Evolutionary conservation across 2,329 filamentous ascomycete genomes (phyloP), one percentile per base, ranked within the genome.

Genomic region (Penicillium sp.): DNA sequence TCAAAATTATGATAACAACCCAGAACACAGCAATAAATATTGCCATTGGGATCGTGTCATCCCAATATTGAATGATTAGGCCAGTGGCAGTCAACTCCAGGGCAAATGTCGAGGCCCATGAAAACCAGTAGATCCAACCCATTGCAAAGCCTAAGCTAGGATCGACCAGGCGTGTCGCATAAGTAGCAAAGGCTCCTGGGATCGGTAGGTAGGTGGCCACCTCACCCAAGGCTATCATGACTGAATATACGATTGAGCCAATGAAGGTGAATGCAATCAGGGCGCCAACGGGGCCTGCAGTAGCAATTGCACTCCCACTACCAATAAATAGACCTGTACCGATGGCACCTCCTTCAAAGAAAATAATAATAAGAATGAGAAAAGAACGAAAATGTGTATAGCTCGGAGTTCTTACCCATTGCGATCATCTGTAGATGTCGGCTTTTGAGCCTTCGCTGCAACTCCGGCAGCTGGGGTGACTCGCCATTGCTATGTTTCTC

Each of bases 121-220:
- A 93, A 59, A 90, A 86, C 89, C 89, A 93, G 25, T 57, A 57
- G 10, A 57, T 53, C 54, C 54, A 57, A 17, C 54, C 54, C 54
- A 57, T 57, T 6, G 54, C 33, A 47, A 57, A 57, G 4, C 54
- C 54, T 19, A 57, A 25, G 12, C 54, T 57, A 13, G 54, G 54
- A 45, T 57, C 54, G 2, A 57, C 54, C 1, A 57, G 41, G 8
- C 54, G 54, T 1, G 49, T 57, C 12, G 54, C 54, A 52, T 57
- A 57, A 27, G 54, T 41, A 4, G 48, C 48, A 40, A 57, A 57
- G 0, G 54, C 54, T 53, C 54, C 54, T 27, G 54, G 21, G 17
- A 57, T 41, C 1, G 54, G 54, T 13, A 57, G 49, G 21, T 57
- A 57, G 12, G 54, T 57, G 42, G 54, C 54, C 12, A 57, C 54